A percentile compares a stretch with the other conserved stretches of the same genome.
Conservation (phyloP, 768 basidiomycete genomes). For the Amanita rimosa region DNA sequence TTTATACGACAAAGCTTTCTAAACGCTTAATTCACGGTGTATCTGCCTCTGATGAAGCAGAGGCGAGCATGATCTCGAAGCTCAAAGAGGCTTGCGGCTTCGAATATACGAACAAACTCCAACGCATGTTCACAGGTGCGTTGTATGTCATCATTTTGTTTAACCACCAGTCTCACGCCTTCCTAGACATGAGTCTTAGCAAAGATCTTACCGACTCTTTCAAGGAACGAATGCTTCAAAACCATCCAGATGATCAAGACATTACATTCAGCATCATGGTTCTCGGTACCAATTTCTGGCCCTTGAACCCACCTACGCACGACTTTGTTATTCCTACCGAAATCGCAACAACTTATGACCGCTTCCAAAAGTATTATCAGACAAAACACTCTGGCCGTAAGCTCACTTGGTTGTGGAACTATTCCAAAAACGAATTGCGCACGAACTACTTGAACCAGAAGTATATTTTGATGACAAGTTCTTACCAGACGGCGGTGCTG, state of each 20-base stretch:
- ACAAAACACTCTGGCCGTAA: conserved; percentile 93
- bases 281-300: conserved; percentile 96
- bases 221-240: conserved; percentile 89
- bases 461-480: conserved; percentile 94
- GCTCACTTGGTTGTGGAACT: conserved; percentile 97
- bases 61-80: conserved; percentile 98
- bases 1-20: conserved; percentile 94
- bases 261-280: conserved; percentile 93
- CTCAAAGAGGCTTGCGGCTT: conserved; percentile 97
- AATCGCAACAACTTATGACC: conserved; percentile 79
- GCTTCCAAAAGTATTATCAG: conserved; percentile 92
- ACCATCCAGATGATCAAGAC: conserved; percentile 72
- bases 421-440: conserved; percentile 93
- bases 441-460: conserved; percentile 93
- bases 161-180: not conserved
- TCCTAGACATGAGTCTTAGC: conserved; percentile 84
- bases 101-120: conserved; percentile 97
- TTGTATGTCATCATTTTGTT: not conserved
- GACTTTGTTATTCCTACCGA: conserved; percentile 88
- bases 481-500: conserved; percentile 95
- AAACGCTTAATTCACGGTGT: conserved; percentile 89
- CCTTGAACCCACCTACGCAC: conserved; percentile 72
- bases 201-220: conserved; percentile 95
- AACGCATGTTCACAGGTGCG: conserved; percentile 97
- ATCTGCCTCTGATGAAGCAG: conserved; percentile 94